A percentile compares a stretch with the other conserved stretches of the same genome.
Conservation (phyloP, 495 filamentous ascomycete genomes). For the Mycothermus thermophilus region DNA sequence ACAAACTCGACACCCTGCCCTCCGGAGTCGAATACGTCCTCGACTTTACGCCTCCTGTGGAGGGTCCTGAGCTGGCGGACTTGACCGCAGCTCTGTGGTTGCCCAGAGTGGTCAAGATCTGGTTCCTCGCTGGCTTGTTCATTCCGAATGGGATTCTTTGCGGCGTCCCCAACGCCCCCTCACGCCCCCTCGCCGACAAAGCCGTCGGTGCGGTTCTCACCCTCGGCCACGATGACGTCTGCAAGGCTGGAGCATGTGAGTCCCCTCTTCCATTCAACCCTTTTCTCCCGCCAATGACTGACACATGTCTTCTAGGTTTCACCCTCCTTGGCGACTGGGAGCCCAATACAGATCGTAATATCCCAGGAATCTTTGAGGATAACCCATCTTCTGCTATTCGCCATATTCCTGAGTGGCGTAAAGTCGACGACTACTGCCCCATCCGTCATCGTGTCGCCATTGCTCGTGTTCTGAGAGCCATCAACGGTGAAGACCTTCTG, state of each 20-base stretch:
- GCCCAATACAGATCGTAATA: neutral
- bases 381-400: neutral
- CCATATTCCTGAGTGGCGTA: constrained; percentile 14
- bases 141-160: constrained; percentile 19
- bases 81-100: constrained; percentile 45
- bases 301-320: constrained; percentile 6
- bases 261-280: neutral
- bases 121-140: constrained; percentile 34
- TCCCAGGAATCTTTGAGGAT: constrained; percentile 15
- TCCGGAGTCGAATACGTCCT: constrained; percentile 40
- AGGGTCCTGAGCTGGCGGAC: constrained; percentile 46
- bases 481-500: constrained; percentile 34
- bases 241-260: constrained; percentile 10
- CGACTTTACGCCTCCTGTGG: constrained; percentile 45
- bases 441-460: constrained; percentile 48
- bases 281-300: neutral
- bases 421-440: constrained; percentile 42
- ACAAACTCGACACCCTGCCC: constrained; percentile 22
- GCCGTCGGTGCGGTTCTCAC: constrained; percentile 13
- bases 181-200: constrained; percentile 13
- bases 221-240: constrained; percentile 24
- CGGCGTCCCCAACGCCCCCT: neutral
- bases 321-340: constrained; percentile 6
- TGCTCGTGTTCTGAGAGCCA: constrained; percentile 40
- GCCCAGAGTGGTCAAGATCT: constrained; percentile 32